Evolutionary conservation across 2,329 filamentous ascomycete species (phyloP).

Genomic region (Alternaria infectoria): DNA sequence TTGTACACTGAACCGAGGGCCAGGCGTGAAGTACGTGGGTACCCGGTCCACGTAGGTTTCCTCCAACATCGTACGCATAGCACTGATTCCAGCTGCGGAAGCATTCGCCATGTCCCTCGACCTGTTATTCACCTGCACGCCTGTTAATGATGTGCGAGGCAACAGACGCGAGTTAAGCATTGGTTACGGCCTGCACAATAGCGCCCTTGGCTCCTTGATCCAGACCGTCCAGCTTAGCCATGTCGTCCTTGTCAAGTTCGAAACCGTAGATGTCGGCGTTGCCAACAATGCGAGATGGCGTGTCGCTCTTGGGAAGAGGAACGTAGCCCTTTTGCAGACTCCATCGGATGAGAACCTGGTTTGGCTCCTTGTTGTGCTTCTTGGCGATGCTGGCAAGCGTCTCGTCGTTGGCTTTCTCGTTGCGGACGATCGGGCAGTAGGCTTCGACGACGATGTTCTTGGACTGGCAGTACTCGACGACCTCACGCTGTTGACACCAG

Average conservation of each 20-base stretch:
- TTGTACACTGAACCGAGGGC: background rate
- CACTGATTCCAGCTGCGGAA: rapidly evolving
- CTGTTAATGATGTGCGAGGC: background rate
- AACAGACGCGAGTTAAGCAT: background rate
- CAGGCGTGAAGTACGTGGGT: background rate
- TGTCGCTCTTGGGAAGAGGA: conserved; percentile 50
- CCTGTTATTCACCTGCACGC: background rate
- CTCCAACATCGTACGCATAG: background rate
- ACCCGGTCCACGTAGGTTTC: rapidly evolving
- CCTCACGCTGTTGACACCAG: conserved; percentile 70
- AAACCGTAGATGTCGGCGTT: conserved; percentile 49
- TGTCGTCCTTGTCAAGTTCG: conserved; percentile 44
- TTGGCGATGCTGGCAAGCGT: conserved; percentile 68
- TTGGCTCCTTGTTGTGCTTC: conserved; percentile 75
- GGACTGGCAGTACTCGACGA: conserved; percentile 63
- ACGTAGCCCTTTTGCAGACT: conserved; percentile 73
- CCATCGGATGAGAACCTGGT: conserved; percentile 82
- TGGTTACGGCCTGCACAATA: conserved; percentile 38
- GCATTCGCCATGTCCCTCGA: background rate
- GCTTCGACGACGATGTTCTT: conserved; percentile 68
- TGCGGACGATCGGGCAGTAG: conserved; percentile 72
- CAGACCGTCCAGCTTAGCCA: conserved; percentile 41
- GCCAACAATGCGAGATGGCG: conserved; percentile 39
- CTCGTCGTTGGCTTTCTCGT: conserved; percentile 73
- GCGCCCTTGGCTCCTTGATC: conserved; percentile 44